These are phyloP conservation scores for Botrytis fragariae DNA, from an alignment of 2,329 filamentous ascomycete species.

Conservation along the genomic window DNA sequence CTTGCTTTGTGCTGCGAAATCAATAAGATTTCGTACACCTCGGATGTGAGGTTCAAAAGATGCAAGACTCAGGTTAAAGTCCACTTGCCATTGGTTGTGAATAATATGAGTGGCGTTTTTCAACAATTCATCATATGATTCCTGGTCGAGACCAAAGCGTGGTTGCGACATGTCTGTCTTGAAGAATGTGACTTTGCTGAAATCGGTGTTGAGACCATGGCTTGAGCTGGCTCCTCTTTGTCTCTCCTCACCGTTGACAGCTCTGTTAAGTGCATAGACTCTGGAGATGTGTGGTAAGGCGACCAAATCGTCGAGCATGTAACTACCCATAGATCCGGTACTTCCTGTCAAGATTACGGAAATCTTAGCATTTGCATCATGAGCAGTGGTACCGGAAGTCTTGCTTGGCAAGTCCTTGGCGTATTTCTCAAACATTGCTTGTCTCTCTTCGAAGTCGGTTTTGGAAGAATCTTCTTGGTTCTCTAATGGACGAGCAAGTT, in stretches of 20 bases:
- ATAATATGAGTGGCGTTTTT: constrained; percentile 29
- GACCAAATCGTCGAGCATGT: constrained; percentile 45
- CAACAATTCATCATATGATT: constrained; percentile 22
- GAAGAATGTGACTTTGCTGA: constrained; percentile 47
- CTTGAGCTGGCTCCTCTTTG: constrained; percentile 36
- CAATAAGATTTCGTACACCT: constrained; percentile 42
- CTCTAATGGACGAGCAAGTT: constrained; percentile 6
- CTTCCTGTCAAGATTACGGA: constrained; percentile 46
- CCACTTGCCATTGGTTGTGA: constrained; percentile 41
- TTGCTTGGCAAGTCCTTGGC: constrained; percentile 16
- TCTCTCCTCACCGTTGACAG: constrained; percentile 22
- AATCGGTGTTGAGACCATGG: constrained; percentile 41
- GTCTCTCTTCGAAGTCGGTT: constrained; percentile 14
- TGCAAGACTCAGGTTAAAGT: constrained; percentile 39
- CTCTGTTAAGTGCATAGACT: constrained; percentile 50
- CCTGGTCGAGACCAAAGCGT: constrained; percentile 47
- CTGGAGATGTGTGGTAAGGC: constrained; percentile 40
- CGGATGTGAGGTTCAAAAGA: constrained; percentile 42
- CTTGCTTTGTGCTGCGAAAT: constrained; percentile 22
- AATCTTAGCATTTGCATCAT: constrained; percentile 9
- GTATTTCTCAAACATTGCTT: constrained; percentile 24
- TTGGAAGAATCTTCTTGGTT: neutral
- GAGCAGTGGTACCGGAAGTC: neutral
- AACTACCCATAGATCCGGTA: constrained; percentile 50
- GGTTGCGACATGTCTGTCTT: constrained; percentile 48